These are phyloP conservation scores for Trametes sanguinea DNA, from an alignment of 768 basidiomycete species.

Conservation along the genomic window DNA sequence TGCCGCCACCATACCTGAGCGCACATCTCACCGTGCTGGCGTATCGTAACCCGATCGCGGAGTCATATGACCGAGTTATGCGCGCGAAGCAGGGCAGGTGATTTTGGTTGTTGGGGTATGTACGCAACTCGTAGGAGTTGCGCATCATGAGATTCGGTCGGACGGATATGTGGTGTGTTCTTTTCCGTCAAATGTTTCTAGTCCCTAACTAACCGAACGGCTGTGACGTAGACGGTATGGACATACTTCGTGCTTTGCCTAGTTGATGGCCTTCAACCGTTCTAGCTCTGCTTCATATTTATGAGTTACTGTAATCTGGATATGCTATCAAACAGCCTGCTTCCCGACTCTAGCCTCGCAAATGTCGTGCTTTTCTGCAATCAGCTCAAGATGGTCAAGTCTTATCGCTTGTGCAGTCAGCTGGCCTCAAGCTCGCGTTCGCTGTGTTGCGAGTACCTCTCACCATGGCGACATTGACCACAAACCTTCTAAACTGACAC, in stretches of 20 bases:
- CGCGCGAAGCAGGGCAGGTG: slow-evolving; percentile 48
- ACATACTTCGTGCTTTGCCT: background rate
- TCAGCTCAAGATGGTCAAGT: background rate
- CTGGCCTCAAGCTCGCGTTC: background rate
- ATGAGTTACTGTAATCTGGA: slow-evolving; percentile 20
- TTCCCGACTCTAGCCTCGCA: background rate
- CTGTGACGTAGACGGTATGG: background rate
- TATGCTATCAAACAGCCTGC: slow-evolving; percentile 5
- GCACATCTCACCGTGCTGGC: slow-evolving; percentile 71
- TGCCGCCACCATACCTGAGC: slow-evolving; percentile 71
- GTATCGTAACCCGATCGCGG: slow-evolving; percentile 65
- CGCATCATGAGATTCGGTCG: background rate
- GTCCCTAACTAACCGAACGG: background rate
- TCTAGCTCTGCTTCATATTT: slow-evolving; percentile 17
- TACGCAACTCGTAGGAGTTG: background rate
- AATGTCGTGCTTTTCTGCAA: background rate
- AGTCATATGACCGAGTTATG: slow-evolving; percentile 68
- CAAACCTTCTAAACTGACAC: background rate
- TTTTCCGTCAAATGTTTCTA: background rate
- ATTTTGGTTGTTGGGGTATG: background rate
- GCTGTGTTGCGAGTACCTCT: background rate
- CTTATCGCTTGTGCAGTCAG: slow-evolving; percentile 5
- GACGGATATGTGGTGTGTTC: slow-evolving; percentile 5
- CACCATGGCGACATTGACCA: slow-evolving; percentile 19
- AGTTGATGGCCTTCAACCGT: background rate